A percentile compares a stretch with the other conserved stretches of the same genome.
These are phyloP conservation scores for Periconia sp. DNA, from an alignment of 2,329 filamentous ascomycete species.

Conservation along the genomic window DNA sequence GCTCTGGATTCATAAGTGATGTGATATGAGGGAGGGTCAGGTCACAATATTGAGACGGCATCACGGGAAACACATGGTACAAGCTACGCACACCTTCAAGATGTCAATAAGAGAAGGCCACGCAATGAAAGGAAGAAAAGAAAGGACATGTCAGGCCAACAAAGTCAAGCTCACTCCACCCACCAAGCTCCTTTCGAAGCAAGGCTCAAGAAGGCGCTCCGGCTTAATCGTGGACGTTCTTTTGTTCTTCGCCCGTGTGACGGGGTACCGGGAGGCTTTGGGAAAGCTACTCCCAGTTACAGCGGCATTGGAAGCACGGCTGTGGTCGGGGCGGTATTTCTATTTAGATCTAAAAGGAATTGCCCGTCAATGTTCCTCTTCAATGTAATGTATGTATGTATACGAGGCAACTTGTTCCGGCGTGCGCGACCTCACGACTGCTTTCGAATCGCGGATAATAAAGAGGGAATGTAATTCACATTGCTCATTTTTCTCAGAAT, in stretches of 20 bases:
- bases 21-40: not conserved
- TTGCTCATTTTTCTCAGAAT: too few relatives aligned
- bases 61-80: not conserved
- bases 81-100: not conserved
- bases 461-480: too few relatives aligned
- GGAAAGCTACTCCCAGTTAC: conserved; percentile 60
- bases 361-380: too few relatives aligned
- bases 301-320: conserved; percentile 48
- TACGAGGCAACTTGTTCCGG: too few relatives aligned
- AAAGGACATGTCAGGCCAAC: conserved; percentile 71
- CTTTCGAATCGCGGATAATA: too few relatives aligned
- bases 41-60: not conserved
- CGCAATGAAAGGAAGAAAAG: not conserved
- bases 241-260: conserved; percentile 73
- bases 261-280: conserved; percentile 80
- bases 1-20: not conserved
- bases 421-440: too few relatives aligned
- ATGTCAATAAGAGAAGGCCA: not conserved
- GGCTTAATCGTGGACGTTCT: conserved; percentile 92
- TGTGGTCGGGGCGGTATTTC: conserved; percentile 55
- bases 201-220: conserved; percentile 89
- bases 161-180: conserved; percentile 97
- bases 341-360: conserved; percentile 3
- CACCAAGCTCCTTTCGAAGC: conserved; percentile 76
- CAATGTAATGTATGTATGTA: too few relatives aligned